phyloP scores from a whole-genome alignment of 1,284 basidiomycete species.

The Tilletia indica region DNA sequence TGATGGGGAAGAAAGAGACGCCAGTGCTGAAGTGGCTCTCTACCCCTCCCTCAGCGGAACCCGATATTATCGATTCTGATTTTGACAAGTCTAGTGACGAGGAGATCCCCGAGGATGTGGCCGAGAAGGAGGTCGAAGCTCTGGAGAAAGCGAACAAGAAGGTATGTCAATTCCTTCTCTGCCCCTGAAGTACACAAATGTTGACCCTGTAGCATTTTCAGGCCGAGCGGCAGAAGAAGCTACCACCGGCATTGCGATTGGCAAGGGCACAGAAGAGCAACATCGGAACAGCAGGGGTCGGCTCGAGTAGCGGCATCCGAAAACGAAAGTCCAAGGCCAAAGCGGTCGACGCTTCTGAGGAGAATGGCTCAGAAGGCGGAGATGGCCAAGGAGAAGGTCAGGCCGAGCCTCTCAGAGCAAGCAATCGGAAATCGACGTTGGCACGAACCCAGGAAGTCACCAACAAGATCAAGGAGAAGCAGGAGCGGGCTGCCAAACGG shows the following conservation, averaged over 20 bases:
- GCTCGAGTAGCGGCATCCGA: neutral
- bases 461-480: neutral
- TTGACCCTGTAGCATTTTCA: neutral
- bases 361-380: conserved; percentile 26
- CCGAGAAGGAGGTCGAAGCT: conserved; percentile 37
- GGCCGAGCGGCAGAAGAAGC: conserved; percentile 10
- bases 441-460: conserved; percentile 6
- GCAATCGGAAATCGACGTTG: conserved; percentile 6
- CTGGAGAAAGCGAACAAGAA: conserved; percentile 35
- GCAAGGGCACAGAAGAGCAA: neutral
- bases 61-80: conserved; percentile 49
- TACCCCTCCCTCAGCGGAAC: conserved; percentile 20
- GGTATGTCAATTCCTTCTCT: conserved; percentile 19
- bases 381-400: conserved; percentile 60
- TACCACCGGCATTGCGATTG: neutral
- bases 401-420: conserved; percentile 65
- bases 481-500: neutral
- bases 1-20: neutral
- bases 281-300: neutral
- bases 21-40: too few species aligned
- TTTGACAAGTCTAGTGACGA: conserved; percentile 46
- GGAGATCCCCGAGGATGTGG: conserved; percentile 33
- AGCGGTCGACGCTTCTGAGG: conserved; percentile 15
- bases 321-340: neutral
- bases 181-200: neutral